Conservation (phyloP, 2,329 filamentous ascomycete species). For the Penicillium sclerotigenum region DNA sequence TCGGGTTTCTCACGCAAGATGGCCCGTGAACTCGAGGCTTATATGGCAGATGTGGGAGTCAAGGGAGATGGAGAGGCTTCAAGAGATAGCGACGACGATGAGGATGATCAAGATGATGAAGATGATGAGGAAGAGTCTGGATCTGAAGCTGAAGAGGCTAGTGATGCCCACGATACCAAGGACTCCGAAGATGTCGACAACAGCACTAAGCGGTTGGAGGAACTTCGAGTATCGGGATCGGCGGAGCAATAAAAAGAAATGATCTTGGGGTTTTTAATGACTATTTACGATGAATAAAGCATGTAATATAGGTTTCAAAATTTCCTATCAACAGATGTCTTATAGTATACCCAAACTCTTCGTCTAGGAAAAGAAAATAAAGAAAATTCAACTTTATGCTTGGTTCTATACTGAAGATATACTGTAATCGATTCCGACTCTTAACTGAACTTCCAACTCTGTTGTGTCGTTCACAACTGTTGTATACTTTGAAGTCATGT, state of each 20-base stretch:
- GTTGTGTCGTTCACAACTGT: background rate
- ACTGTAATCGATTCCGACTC: background rate
- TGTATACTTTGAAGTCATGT: background rate
- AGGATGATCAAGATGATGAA: slow-evolving; percentile 36
- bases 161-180: slow-evolving; percentile 36
- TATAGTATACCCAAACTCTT: background rate
- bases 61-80: slow-evolving; percentile 50
- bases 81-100: slow-evolving; percentile 32
- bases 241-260: slow-evolving; percentile 13
- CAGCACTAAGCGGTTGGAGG: slow-evolving; percentile 30
- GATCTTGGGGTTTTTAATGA: slow-evolving; percentile 22
- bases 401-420: background rate
- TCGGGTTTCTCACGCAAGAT: slow-evolving; percentile 97
- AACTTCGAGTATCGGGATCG: slow-evolving; percentile 32
- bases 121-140: slow-evolving; percentile 34
- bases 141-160: slow-evolving; percentile 35
- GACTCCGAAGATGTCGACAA: slow-evolving; percentile 22
- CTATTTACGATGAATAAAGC: slow-evolving; percentile 27
- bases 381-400: no score
- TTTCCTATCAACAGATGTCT: background rate
- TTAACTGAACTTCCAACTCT: background rate
- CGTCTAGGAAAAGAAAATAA: background rate
- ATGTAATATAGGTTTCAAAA: slow-evolving; percentile 20
- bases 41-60: slow-evolving; percentile 71
- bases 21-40: slow-evolving; percentile 86